Base-by-base conservation (phyloP, 2,329 filamentous ascomycete genomes). In the Chrysoporthe cubensis region DNA sequence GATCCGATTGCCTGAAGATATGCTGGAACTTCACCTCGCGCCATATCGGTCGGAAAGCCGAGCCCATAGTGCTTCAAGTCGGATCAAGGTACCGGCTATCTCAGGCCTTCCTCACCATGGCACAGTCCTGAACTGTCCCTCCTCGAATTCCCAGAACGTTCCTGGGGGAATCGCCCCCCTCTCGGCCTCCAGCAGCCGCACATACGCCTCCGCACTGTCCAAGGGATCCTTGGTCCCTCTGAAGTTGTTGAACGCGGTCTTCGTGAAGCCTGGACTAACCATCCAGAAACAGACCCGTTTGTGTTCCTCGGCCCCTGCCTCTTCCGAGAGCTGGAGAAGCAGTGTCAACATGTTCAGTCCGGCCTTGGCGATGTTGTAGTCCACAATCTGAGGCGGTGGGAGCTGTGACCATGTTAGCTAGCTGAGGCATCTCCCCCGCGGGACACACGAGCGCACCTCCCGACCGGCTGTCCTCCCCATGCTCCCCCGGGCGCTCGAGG, bases 301-400 rank as follows among this genome's bases (percentile, higher is more conserved):
- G 34, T 62, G 56, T 16, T 48, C 34, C 60, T 13, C 44, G 9
- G 13, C 2, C 0, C 21, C 16, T 8, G 62, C 56, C 21, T 71
- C 70, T 6, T 74, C 70, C 13, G 58, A 32, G 18, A n/a, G 48
- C 62, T 71, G 69, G 18, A 68, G 66, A 14, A 72, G 67, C 43
- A 73, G 48, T 26, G 68, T 66, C 61, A 71, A 59, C 72, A 73
- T 73, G 69, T 71, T 73, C 18, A 74, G 65, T 2, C 64, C 72
- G 4, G 71, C 69, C 43, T 74, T 71, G 34, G 65, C 64, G 21
- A 73, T 56, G 50, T 68, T 68, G 48, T 71, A 72, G 14, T 70
- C 68, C 34, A 68, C 37, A 0, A 68, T 9, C 21, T 54, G 16
- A 1, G 69, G 65, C 9, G 64, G 64, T 4, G 59, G 62, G 16